phyloP scores from a whole-genome alignment of 176 grass and related monocot species.

The Raddia guianensis region DNA sequence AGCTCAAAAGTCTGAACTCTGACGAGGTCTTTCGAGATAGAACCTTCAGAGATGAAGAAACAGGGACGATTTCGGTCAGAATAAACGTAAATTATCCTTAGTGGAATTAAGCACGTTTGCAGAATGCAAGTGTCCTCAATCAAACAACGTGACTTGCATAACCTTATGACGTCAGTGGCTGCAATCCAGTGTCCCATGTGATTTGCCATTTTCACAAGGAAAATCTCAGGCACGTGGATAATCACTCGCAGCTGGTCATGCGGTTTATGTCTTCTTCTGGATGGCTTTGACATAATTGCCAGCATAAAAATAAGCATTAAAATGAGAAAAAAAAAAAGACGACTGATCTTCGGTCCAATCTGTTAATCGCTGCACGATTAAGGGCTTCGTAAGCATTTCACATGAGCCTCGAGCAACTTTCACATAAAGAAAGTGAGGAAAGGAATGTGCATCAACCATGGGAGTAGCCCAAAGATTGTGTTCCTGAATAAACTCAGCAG shows the following conservation, averaged over 20 bases:
- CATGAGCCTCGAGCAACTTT: constrained; percentile 14
- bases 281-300: not conserved
- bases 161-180: not conserved
- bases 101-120: constrained; percentile 28
- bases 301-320: not conserved
- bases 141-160: constrained; percentile 1
- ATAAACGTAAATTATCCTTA: constrained; percentile 26
- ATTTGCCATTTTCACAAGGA: constrained; percentile 14
- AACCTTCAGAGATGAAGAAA: constrained; percentile 22
- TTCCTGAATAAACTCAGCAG: constrained; percentile 16
- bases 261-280: not conserved
- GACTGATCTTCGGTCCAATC: not conserved
- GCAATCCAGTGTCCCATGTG: not conserved
- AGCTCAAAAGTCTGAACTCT: constrained; percentile 21
- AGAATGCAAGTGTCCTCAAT: constrained; percentile 12
- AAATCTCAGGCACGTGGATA: not conserved
- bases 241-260: not conserved
- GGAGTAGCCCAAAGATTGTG: constrained; percentile 35
- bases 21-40: not conserved
- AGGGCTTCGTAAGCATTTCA: constrained; percentile 5
- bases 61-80: not conserved
- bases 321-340: not conserved
- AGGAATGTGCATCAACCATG: constrained; percentile 8
- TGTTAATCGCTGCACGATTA: not conserved
- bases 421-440: constrained; percentile 46